Percentiles rank a stretch among this genome's conserved stretches.
Evolutionary conservation across 352 stramenopile genomes (phyloP).

Genomic region (Globisporangium megalacanthum): DNA sequence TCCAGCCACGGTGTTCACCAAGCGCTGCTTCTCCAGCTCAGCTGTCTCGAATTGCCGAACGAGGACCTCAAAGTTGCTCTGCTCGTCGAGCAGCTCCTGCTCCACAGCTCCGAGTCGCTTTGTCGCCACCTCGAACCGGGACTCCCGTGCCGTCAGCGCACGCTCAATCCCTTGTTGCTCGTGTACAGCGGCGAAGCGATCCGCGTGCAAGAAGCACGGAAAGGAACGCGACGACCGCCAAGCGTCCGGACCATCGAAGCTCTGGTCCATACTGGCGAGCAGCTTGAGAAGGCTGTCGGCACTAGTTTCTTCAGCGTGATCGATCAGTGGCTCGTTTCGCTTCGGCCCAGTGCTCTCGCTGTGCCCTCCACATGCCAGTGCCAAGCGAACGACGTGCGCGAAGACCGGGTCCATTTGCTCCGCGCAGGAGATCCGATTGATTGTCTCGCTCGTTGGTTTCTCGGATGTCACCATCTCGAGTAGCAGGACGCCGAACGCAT

Average conservation of each 20-base stretch:
- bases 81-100: conserved; percentile 57
- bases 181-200: conserved; percentile 31
- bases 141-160: conserved; percentile 20
- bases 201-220: conserved; percentile 44
- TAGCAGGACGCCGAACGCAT: conserved; percentile 61
- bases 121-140: conserved; percentile 27
- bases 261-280: conserved; percentile 19
- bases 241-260: conserved; percentile 2
- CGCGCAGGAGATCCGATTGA: conserved; percentile 39
- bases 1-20: too few species aligned
- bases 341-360: background rate
- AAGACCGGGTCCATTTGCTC: conserved; percentile 46
- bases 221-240: conserved; percentile 18
- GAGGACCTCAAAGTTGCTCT: conserved; percentile 62
- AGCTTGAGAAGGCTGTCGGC: conserved; percentile 18
- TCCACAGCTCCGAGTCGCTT: conserved; percentile 61
- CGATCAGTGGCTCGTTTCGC: conserved; percentile 2
- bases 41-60: conserved; percentile 53
- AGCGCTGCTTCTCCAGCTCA: conserved; percentile 22
- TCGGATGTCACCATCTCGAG: conserved; percentile 60
- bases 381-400: conserved; percentile 25
- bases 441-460: conserved; percentile 48
- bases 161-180: conserved; percentile 21
- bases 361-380: conserved; percentile 12
- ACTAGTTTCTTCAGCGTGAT: conserved; percentile 3